Evolutionary conservation across 1,284 basidiomycete species (phyloP), one percentile per base, ranked within the genome.

Genomic region (Veloboletus limbatus): DNA sequence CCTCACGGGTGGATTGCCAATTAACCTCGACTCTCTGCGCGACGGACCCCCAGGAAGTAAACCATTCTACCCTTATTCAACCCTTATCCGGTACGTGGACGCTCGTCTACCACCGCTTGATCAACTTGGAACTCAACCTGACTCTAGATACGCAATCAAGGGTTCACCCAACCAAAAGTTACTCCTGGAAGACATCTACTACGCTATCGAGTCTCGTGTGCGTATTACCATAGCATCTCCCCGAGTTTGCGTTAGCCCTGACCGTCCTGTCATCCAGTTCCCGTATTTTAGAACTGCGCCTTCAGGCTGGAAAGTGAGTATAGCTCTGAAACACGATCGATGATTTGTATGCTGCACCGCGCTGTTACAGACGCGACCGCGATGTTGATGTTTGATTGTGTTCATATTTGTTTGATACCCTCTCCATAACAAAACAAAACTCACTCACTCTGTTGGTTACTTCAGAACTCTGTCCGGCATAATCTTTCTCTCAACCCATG

Each of bases 401-500:
- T 79, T 69, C 58, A 68, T 67, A 68, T 70, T 78, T 79, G 76
- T 72, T 66, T 63, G 57, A 57, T 48, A 40, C 30, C 43, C 13
- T 32, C 43, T 45, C 35, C 54, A 56, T 53, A 63, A 56, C 55
- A 53, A 53, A 54, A 52, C 57, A 56, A 52, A 57, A 54, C 53
- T 66, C 56, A 54, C 53, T 66, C 56, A 59, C 45, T 25, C 21
- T 47, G 48, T 39, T 2, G 50, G 43, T 54, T 54, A 44, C 53
- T 44, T 18, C 60, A 97, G 85, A 96, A 96, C 67, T 96, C 93
- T 32, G 92, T 97, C 55, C 85, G 93, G 39, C 93, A 96, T 70
- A 96, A 95, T 59, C 77, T 97, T 17, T 94, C 91, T 8, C 77
- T 96, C 52, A 96, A 96, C 65, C 91, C 92, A 52, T 94, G 91